Percentiles rank a stretch among this genome's conserved stretches.
Evolutionary conservation across 371 early-diverging fungal species (phyloP).

Genomic region (Circinella minor): DNA sequence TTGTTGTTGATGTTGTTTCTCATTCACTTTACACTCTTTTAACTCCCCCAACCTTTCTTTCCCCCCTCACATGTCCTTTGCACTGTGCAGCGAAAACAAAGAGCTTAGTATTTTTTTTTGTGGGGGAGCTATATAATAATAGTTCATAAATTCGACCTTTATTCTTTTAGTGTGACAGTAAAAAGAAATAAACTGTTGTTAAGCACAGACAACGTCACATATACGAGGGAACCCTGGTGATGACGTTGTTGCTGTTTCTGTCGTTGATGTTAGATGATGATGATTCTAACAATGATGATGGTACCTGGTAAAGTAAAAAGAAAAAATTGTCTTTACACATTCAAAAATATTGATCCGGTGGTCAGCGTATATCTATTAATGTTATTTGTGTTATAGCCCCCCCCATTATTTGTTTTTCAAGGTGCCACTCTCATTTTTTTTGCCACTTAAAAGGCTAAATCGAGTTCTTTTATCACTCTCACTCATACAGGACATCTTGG

Average conservation of each 20-base stretch:
- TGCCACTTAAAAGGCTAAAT: constrained; percentile 11
- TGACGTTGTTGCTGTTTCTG: too few relatives aligned
- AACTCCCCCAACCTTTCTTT: too few relatives aligned
- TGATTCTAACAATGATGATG: not conserved
- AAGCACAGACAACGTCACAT: not conserved
- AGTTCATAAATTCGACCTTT: not conserved
- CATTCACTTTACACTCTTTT: too few relatives aligned
- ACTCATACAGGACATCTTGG: not conserved
- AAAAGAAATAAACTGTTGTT: not conserved
- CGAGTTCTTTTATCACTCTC: not conserved
- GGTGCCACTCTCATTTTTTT: constrained; percentile 3
- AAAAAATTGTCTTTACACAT: too few relatives aligned
- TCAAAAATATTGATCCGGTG: not conserved
- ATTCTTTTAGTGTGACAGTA: not conserved
- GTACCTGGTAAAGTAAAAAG: not conserved
- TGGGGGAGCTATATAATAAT: not conserved
- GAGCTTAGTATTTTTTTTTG: too few relatives aligned
- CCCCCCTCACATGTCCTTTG: not conserved
- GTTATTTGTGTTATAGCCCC: too few relatives aligned
- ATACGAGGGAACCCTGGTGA: too few relatives aligned
- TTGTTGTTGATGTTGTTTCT: too few relatives aligned
- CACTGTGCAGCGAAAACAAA: too few relatives aligned
- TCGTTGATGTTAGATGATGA: not conserved
- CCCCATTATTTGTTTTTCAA: not conserved
- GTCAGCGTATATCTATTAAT: too few relatives aligned